Base-by-base conservation (phyloP, 2,329 filamentous ascomycete genomes). In the Nemania abortiva region DNA sequence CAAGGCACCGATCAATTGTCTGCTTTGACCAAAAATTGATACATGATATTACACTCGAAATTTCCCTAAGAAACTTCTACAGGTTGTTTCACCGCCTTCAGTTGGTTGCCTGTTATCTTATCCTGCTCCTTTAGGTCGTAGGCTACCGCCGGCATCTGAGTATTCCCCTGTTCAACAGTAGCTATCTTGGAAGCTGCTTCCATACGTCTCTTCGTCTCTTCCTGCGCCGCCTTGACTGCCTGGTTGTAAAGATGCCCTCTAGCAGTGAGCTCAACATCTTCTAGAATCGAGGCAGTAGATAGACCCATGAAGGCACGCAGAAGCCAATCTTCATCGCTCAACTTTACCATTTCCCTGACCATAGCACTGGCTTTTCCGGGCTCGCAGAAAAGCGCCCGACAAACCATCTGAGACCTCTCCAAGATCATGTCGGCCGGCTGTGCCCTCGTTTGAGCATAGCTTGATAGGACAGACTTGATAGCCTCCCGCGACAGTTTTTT, bases 311-410 rank as follows among this genome's bases (percentile, higher is more conserved):
- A 42, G 34, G 54, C 34, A 11, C 6, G 31, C 7, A 42, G 54
- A 42, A 56, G 54, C 54, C 31, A 39, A 34, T 56, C 54, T 34
- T 56, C 54, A 13, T 56, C 54, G n/a, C 54, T 56, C 54, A 39
- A 11, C 2, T 39, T 56, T 20, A 42, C 9, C 54, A 56, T 56
- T 10, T 39, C 31, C 54, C 37, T 56, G n/a, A 56, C 31, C 31
- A 22, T 42, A 15, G 31, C 9, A 39, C 54, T 42, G 54, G 31
- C 18, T 20, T 42, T 1, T 27, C 54, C 54, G 11, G 54, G 54
- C n/a, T 34, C n/a, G 7, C 54, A 42, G 54, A 42, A 42, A 39
- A 56, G 18, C 31, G 54, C 54, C n/a, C 54, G 54, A 39, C 54
- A 39, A 24, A 56, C 31, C 34, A 56, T 56, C 54, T 56, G 18